A percentile compares a stretch with the other conserved stretches of the same genome.
phyloP scores from a whole-genome alignment of 768 basidiomycete species.

The Tephrocybe sp. region DNA sequence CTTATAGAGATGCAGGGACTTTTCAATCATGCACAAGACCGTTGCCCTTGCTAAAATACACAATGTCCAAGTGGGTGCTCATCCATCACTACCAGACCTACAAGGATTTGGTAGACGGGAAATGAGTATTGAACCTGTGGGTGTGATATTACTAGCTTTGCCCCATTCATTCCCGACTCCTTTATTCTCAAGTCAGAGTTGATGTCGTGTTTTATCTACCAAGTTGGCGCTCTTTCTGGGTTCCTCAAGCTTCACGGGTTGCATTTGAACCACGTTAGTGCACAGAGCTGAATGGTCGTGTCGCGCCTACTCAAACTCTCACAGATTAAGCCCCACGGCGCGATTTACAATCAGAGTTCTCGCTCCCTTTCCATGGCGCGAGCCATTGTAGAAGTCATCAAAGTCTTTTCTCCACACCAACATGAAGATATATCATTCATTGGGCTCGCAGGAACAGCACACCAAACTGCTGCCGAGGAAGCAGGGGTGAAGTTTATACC shows the following conservation, averaged over 20 bases:
- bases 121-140: slow-evolving; percentile 58
- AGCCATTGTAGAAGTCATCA: slow-evolving; percentile 50
- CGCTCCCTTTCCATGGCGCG: slow-evolving; percentile 54
- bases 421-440: slow-evolving; percentile 48
- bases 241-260: slow-evolving; percentile 56
- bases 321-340: slow-evolving; percentile 61
- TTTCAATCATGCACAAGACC: slow-evolving; percentile 63
- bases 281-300: not conserved
- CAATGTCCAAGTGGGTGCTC: slow-evolving; percentile 60
- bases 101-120: slow-evolving; percentile 68
- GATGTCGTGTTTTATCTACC: slow-evolving; percentile 56
- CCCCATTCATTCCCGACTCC: not conserved
- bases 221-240: slow-evolving; percentile 62
- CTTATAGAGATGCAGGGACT: slow-evolving; percentile 40
- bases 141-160: slow-evolving; percentile 7
- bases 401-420: slow-evolving; percentile 38
- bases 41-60: slow-evolving; percentile 55
- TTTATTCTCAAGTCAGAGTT: slow-evolving; percentile 45
- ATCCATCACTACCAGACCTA: slow-evolving; percentile 61
- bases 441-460: slow-evolving; percentile 62
- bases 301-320: not conserved
- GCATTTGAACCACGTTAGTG: slow-evolving; percentile 52
- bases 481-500: slow-evolving; percentile 59
- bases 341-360: slow-evolving; percentile 59
- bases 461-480: slow-evolving; percentile 55